Percentiles rank a stretch among this genome's conserved stretches.
These are phyloP conservation scores for Macrotyloma uniflorum DNA, from an alignment of 306 rosid genomes.

Conservation along the genomic window DNA sequence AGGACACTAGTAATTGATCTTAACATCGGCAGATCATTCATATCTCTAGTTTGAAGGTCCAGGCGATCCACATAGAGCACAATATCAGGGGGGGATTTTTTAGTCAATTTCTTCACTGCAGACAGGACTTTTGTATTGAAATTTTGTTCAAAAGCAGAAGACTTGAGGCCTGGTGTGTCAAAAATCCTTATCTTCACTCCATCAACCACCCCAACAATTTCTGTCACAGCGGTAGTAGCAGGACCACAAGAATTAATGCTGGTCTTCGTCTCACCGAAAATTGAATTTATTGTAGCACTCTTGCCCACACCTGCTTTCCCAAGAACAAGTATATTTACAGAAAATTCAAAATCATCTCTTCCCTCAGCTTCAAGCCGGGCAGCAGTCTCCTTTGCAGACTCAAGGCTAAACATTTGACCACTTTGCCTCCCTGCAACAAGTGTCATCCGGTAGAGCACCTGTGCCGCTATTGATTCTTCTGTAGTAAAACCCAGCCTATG, in stretches of 20 bases:
- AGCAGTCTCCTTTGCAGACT: constrained; percentile 78
- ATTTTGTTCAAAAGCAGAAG: constrained; percentile 78
- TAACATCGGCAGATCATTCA: constrained; percentile 83
- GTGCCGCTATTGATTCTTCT: constrained; percentile 85
- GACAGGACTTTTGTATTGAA: constrained; percentile 70
- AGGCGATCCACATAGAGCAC: constrained; percentile 93
- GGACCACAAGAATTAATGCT: constrained; percentile 80
- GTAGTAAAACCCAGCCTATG: constrained; percentile 76
- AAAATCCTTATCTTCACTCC: constrained; percentile 82
- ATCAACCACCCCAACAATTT: constrained; percentile 82
- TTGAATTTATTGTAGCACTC: constrained; percentile 96
- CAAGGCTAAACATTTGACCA: constrained; percentile 66
- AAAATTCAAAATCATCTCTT: constrained; percentile 63
- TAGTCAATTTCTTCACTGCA: constrained; percentile 69
- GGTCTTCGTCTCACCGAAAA: constrained; percentile 84
- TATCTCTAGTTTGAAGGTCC: constrained; percentile 89
- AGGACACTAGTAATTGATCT: constrained; percentile 66
- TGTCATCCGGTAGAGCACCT: constrained; percentile 80
- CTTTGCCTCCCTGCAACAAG: constrained; percentile 73
- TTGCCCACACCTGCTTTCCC: constrained; percentile 96
- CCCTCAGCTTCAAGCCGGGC: constrained; percentile 76
- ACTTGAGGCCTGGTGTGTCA: constrained; percentile 91
- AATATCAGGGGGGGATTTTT: constrained; percentile 82
- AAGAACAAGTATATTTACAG: constrained; percentile 84
- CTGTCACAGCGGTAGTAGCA: constrained; percentile 74